A percentile compares a stretch with the other conserved stretches of the same genome.
Conservation (phyloP, 768 basidiomycete species). For the Russula foetens region DNA sequence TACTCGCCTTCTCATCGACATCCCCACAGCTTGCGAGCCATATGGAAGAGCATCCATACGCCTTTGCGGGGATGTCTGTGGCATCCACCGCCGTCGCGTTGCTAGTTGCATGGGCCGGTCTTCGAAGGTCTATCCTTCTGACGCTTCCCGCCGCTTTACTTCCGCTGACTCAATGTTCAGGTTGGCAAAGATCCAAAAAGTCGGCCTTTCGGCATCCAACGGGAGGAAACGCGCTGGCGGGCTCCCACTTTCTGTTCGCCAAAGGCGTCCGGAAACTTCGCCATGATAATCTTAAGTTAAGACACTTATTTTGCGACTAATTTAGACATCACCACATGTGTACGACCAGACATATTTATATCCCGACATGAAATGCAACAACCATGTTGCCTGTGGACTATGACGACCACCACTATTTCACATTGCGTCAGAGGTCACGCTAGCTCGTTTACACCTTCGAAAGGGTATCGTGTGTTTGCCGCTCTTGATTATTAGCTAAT, state of each 20-base stretch:
- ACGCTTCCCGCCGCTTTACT: conserved; percentile 9
- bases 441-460: not conserved
- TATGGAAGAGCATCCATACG: conserved; percentile 64
- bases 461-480: not conserved
- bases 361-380: not conserved
- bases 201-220: conserved; percentile 11
- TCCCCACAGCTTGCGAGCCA: conserved; percentile 56
- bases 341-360: conserved; percentile 16
- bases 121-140: conserved; percentile 42
- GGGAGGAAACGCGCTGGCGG: not conserved
- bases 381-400: not conserved
- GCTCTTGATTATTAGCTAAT: not conserved
- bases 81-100: conserved; percentile 50
- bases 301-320: not conserved
- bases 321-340: conserved; percentile 13
- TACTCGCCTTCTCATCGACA: conserved; percentile 14
- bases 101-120: conserved; percentile 54
- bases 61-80: conserved; percentile 60
- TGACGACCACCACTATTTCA: not conserved
- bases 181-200: conserved; percentile 31
- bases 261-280: not conserved
- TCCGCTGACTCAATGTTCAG: conserved; percentile 19
- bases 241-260: conserved; percentile 8
- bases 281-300: not conserved
- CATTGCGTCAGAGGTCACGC: not conserved